Base-by-base conservation (phyloP, 2,329 filamentous ascomycete species). In the Alternaria ventricosa region DNA sequence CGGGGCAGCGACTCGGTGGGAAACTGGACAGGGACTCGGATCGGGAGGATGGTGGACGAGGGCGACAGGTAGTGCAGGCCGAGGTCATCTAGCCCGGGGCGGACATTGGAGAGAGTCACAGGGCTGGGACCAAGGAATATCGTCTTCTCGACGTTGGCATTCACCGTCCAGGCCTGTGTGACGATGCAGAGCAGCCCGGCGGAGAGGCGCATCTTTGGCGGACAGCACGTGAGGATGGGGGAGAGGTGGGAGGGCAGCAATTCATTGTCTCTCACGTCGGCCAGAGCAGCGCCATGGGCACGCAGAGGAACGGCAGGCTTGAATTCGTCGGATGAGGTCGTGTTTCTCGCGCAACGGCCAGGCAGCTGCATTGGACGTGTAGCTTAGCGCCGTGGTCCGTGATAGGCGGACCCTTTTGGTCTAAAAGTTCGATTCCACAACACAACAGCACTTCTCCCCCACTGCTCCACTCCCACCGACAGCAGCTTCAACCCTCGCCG, bases 111-210 rank as follows among this genome's bases (percentile, higher is more conserved):
- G 49, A 92, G 80, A 58, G 84, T 79, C 72, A 88, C 79, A 30
- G 84, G 79, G 30, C 82, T 76, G 11, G 94, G 94, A 22, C 88
- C 93, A 36, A 91, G 84, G 82, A 99, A 98, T 74, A 98, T 93
- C 71, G 88, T 85, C 82, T 99, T 99, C 79, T 98, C 96, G 59
- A 92, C 91, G 79, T 99, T 98, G 78, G 91, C 93, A 70, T 71
- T 72, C 69, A 77, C 77, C 57, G 67, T 75, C 70, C 78, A 74
- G 64, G 75, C 79, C 46, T 68, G 71, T 70, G 69, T 65, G 70
- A 75, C 67, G 68, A 72, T 68, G 69, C 68, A 75, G 73, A 76
- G 69, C 68, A 78, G 68, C 51, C 62, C 64, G 66, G 68, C 70
- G 67, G 70, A 64, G 71, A 72, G 55, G 71, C 72, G 76, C 78